These are phyloP conservation scores for Staphylotrichum tortipilum DNA, from an alignment of 495 filamentous ascomycete species.

Conservation along the genomic window DNA sequence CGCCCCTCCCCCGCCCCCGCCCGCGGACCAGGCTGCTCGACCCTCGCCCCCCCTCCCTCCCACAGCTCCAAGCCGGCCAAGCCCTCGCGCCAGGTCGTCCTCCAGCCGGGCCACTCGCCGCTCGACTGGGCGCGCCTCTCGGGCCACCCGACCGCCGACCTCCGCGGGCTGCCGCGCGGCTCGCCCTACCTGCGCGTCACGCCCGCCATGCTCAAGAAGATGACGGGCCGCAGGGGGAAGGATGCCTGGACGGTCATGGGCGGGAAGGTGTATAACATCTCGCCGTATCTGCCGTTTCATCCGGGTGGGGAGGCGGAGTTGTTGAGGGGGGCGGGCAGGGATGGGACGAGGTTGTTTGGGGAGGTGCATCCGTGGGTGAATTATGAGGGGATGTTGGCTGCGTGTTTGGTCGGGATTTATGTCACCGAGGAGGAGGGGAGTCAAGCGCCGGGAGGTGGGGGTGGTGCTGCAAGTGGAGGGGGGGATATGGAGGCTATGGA, in stretches of 20 bases:
- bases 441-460: constrained; percentile 39
- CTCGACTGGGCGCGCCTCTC: constrained; percentile 88
- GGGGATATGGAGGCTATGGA: constrained; percentile 60
- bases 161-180: constrained; percentile 46
- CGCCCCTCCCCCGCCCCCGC: constrained; percentile 23
- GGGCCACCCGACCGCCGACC: constrained; percentile 53
- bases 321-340: constrained; percentile 67
- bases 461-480: background rate
- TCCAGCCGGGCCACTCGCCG: constrained; percentile 81
- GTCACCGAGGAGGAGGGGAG: constrained; percentile 62
- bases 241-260: constrained; percentile 84
- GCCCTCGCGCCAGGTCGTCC: constrained; percentile 51
- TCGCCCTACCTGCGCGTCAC: constrained; percentile 54
- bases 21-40: constrained; percentile 25
- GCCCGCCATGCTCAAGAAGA: constrained; percentile 62
- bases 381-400: constrained; percentile 83
- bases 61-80: constrained; percentile 39
- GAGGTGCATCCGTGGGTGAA: constrained; percentile 98
- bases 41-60: constrained; percentile 39
- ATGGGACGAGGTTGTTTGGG: constrained; percentile 72
- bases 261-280: constrained; percentile 88
- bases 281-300: constrained; percentile 82
- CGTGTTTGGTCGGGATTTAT: constrained; percentile 77
- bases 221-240: constrained; percentile 70
- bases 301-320: constrained; percentile 86